These are phyloP conservation scores for Teratosphaeria viscida DNA, from an alignment of 2,329 filamentous ascomycete genomes.

Conservation along the genomic window DNA sequence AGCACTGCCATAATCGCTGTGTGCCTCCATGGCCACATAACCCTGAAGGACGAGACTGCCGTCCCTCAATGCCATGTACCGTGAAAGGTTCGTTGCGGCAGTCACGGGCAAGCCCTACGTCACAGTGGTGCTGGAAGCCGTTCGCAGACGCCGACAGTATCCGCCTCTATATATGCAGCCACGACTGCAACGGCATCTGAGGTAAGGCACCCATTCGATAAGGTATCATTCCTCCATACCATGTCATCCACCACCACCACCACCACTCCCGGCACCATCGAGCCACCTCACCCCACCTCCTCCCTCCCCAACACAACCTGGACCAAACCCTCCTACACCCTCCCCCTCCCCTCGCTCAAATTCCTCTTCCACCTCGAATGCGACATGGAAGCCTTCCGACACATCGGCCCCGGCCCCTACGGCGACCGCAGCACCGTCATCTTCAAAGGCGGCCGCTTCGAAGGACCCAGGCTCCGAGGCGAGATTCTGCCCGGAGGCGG, in stretches of 20 bases:
- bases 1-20: no score
- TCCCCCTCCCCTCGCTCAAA: slow-evolving; percentile 11
- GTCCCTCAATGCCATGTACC: not conserved
- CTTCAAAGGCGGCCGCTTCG: slow-evolving; percentile 16
- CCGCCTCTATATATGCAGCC: not conserved
- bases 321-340: slow-evolving; percentile 12
- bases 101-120: not conserved
- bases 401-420: slow-evolving; percentile 13
- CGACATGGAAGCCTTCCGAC: slow-evolving; percentile 14
- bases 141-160: not conserved
- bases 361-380: slow-evolving; percentile 18
- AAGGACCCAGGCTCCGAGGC: slow-evolving; percentile 13
- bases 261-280: slow-evolving; percentile 3
- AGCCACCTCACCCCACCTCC: slow-evolving; percentile 2
- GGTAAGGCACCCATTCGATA: no score
- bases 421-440: slow-evolving; percentile 16
- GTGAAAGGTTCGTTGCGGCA: not conserved
- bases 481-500: slow-evolving; percentile 15
- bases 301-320: slow-evolving; percentile 17
- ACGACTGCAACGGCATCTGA: no score
- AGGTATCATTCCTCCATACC: not conserved
- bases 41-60: not conserved
- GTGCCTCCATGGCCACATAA: no score
- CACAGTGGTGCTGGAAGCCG: not conserved
- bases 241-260: not conserved